Base-by-base conservation (phyloP, 1,284 basidiomycete species). In the Sanguinoderma infundibulare region DNA sequence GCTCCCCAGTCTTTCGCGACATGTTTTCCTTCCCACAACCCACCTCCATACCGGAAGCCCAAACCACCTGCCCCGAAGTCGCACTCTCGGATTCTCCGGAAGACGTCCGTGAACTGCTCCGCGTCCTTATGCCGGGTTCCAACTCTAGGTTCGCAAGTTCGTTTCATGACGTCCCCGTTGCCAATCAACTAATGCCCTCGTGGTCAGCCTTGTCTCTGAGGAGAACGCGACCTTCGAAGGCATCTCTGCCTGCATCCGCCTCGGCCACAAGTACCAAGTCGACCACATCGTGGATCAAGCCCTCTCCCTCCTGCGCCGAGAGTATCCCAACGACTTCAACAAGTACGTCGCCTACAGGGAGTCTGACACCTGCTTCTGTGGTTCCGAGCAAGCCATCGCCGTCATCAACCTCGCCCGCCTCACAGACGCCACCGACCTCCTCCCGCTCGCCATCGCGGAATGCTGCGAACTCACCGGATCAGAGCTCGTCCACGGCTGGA, bases 1-100 rank as follows among this genome's bases (percentile, higher is more conserved):
- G 51, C 26, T 66, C 64, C 1, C 57, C 61, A 0, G 61, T 63
- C 1, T 61, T 63, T 46, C 44, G 32, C 14, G 61, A 59, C 36
- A 56, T 66, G 59, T 59, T 65, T 34, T 26, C 56, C 6, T 8
- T 61, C 2, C 64, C 59, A 6, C 57, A 62, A 30, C 53, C 60
- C 7, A 6, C 32, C 28, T 4, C 36, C 15, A n/a, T 32, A 22
- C 9, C 22, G 10, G 42, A 20, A 35, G 17, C 20, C 4, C 8
- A 10, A 5, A 17, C 0, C 17, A 9, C 15, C 2, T 40, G 32
- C 38, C 50, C 59, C 3, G 38, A 52, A 10, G 59, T 61, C 14
- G 10, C 22, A 3, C 5, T 61, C 2, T 7, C 22, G 1, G 59
- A 61, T 42, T 32, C 22, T 2, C 34, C 55, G 4, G 34, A 30